These are phyloP conservation scores for Polyplosphaeria fusca DNA, from an alignment of 495 filamentous ascomycete genomes.

Conservation along the genomic window DNA sequence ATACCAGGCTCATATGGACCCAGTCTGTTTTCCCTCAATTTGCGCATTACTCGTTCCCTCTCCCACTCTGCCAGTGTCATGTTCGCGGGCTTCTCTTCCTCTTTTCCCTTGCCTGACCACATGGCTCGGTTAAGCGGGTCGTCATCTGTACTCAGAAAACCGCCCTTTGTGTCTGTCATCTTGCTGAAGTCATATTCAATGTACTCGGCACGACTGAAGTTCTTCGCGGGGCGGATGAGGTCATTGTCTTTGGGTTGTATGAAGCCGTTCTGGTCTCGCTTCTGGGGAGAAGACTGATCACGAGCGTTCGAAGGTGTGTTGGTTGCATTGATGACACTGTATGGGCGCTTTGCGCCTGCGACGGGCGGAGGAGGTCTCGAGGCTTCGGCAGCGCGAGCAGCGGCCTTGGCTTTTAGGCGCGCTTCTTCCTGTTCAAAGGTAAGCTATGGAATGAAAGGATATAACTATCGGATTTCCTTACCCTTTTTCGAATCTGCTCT, in stretches of 20 bases:
- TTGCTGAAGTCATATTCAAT: constrained; percentile 96
- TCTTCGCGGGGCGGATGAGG: constrained; percentile 67
- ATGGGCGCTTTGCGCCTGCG: constrained; percentile 58
- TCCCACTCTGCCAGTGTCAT: constrained; percentile 97
- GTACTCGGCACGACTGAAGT: constrained; percentile 71
- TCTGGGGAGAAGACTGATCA: constrained; percentile 46
- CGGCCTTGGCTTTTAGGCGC: constrained; percentile 86
- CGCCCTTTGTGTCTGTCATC: constrained; percentile 97
- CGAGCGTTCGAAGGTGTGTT: constrained; percentile 59
- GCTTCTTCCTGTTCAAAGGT: constrained; percentile 69
- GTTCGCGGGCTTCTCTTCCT: constrained; percentile 70
- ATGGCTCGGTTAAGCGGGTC: constrained; percentile 84
- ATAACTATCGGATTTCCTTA: constrained; percentile 47
- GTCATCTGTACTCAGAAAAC: constrained; percentile 81
- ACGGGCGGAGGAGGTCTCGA: constrained; percentile 39
- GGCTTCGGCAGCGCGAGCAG: constrained; percentile 55
- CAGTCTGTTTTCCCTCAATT: constrained; percentile 65
- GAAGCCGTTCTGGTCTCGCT: constrained; percentile 16
- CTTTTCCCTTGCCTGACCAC: constrained; percentile 38
- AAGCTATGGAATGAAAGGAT: neutral
- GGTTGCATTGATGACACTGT: constrained; percentile 60
- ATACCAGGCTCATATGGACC: constrained; percentile 87
- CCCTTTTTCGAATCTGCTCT: constrained; percentile 57
- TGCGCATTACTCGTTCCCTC: constrained; percentile 64
- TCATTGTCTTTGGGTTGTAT: constrained; percentile 46